Evolutionary conservation across 1,284 basidiomycete genomes (phyloP), one percentile per base, ranked within the genome.

Genomic region (Puccinia triticina): DNA sequence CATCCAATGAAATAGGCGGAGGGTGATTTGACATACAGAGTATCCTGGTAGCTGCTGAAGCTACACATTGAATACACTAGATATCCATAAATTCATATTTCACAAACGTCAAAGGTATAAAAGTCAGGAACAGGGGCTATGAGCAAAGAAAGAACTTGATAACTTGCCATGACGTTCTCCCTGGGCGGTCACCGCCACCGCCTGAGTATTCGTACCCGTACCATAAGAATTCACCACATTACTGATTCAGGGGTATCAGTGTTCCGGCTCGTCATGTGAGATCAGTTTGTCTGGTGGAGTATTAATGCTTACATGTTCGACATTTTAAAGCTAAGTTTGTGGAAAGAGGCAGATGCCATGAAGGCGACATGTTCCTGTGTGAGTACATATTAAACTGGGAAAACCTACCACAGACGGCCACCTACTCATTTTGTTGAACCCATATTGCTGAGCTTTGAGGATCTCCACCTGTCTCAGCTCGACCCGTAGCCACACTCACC

Each of bases 41-140:
- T 81, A 74, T 81, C 79, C 32, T 81, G 79, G 34, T 73, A 81
- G 59, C 79, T 81, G 46, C 69, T 81, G 48, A 81, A 81, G 32
- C 50, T 61, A 53, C 79, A 81, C 46, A 57, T 57, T 12, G 72
- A 74, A 40, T 74, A 74, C 16, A 74, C 72, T 74, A 34, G 4
- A 18, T 34, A 32, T 10, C 32, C 59, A 34, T 61, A 5, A n/a
- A 37, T 34, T 64, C 64, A 66, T 66, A n/a, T 26, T 57, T 5
- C 55, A n/a, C 23, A 57, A 66, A 66, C 11, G 8, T 26, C 18
- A 66, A 40, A 5, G 11, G 21, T 1, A 21, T 5, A 8, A 26
- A 57, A 76, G 21, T 77, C 34, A 66, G 64, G 32, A 66, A 40
- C 21, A 43, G 14, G 21, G 29, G 34, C 64, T 66, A 66, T 43